Base-by-base conservation (phyloP, 2,329 filamentous ascomycete genomes). In the Leptographium procerum region DNA sequence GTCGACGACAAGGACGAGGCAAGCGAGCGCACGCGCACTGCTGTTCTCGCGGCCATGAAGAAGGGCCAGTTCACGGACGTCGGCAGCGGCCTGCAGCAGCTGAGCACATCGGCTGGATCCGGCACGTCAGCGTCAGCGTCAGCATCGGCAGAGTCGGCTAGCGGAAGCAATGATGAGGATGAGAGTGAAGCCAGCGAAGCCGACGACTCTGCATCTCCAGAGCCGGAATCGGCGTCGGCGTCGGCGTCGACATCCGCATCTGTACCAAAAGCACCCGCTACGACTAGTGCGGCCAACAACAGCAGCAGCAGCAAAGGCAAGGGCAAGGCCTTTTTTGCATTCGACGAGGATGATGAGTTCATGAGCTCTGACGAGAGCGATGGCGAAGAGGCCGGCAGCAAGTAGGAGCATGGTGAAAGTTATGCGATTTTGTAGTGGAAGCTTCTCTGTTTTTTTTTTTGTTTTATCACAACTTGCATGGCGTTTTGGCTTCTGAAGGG, bases 1-100 rank as follows among this genome's bases (percentile, higher is more conserved):
- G 85, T 97, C 47, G 94, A 99, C 69, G 87, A 90, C 64, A 96
- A 95, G 71, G 91, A 96, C 65, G 91, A 96, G 69, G 88, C 87
- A 29, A 86, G 83, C 64, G 90, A 95, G 73, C 87, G 88, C 70
- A 92, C 91, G 0, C 77, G 88, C 47, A 84, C 89, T 65, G 88
- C 88, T 3, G 87, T 92, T 7, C 68, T 87, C 50, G 82, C 81
- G 54, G 86, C 84, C 9, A 85, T 91, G 75, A 85, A 83, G 71
- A 75, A 78, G 19, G 84, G 84, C 2, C 76, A 77, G 57, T 83
- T 81, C 67, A 81, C 77, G 61, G 84, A 87, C 72, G 84, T 83
- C 33, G 40, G 56, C 28, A 57, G 19, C 31, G 31, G 14, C 63
- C 65, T 84, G 2, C 58, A 61, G 40, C 66, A 59, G 31, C 66